Evolutionary conservation across 495 filamentous ascomycete genomes (phyloP).

Genomic region (Hypomontagnella monticulosa): DNA sequence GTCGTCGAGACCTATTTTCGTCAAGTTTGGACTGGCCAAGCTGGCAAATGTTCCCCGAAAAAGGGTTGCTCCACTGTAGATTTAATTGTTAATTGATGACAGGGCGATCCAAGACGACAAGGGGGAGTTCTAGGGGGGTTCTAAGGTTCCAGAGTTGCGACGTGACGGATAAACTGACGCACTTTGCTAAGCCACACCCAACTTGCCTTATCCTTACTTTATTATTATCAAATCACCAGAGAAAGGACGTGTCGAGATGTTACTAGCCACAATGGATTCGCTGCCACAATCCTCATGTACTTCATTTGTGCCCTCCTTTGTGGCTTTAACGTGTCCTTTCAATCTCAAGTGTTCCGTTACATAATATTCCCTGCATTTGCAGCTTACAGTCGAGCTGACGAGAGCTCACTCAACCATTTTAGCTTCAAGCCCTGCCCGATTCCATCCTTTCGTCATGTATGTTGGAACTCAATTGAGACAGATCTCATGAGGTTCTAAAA

Average conservation of each 20-base stretch:
- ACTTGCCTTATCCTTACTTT: no score
- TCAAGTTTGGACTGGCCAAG: constrained; percentile 36
- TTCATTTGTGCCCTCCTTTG: no score
- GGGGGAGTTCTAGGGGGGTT: background rate
- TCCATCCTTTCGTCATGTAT: no score
- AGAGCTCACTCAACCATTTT: constrained; percentile 9
- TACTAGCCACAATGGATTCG: constrained; percentile 11
- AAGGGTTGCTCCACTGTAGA: constrained; percentile 37
- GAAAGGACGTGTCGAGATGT: background rate
- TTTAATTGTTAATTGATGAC: constrained; percentile 34
- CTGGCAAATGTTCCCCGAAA: constrained; percentile 32
- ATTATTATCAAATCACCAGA: background rate
- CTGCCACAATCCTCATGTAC: constrained; percentile 10
- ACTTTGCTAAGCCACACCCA: background rate
- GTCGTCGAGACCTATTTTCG: constrained; percentile 22
- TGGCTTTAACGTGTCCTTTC: no score
- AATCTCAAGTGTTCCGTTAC: background rate
- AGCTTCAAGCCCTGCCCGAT: background rate
- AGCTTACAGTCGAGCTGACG: background rate
- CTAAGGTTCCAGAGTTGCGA: background rate
- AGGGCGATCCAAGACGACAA: constrained; percentile 9
- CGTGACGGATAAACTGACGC: constrained; percentile 27
- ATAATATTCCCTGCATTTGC: no score
- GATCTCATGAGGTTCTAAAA: no score
- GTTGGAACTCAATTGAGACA: no score